Percentiles rank a stretch among this genome's conserved stretches.
These are phyloP conservation scores for Plenodomus biglobosus DNA, from an alignment of 2,329 filamentous ascomycete genomes.

Conservation along the genomic window DNA sequence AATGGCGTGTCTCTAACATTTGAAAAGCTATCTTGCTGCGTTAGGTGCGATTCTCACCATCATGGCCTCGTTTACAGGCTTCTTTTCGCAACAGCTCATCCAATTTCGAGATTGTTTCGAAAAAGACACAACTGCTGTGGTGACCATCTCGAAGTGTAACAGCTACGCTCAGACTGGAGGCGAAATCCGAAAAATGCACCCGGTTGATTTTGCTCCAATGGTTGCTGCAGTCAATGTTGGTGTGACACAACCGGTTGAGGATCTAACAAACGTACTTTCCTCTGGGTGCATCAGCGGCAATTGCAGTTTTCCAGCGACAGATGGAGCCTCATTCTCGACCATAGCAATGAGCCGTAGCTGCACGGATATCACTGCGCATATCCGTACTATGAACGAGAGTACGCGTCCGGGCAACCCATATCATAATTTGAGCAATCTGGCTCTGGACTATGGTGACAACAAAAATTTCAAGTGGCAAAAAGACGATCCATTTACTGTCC, in stretches of 20 bases:
- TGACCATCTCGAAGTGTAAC: slow-evolving; percentile 5
- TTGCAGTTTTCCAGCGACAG: slow-evolving; percentile 7
- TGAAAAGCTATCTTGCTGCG: slow-evolving; percentile 7
- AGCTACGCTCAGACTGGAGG: neutral
- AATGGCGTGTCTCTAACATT: neutral
- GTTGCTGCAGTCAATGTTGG: slow-evolving; percentile 9
- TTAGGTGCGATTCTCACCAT: slow-evolving; percentile 9
- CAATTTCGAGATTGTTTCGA: slow-evolving; percentile 7
- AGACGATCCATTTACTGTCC: neutral
- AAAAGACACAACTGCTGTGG: neutral
- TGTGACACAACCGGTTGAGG: slow-evolving; percentile 4
- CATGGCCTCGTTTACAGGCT: slow-evolving; percentile 5
- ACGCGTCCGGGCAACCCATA: neutral
- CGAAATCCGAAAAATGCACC: neutral
- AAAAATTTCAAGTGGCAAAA: neutral
- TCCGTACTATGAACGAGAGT: neutral
- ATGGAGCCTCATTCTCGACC: slow-evolving; percentile 9
- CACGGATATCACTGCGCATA: slow-evolving; percentile 4
- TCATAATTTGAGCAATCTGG: neutral
- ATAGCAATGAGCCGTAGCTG: slow-evolving; percentile 6
- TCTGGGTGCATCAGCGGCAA: slow-evolving; percentile 13
- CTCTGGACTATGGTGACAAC: neutral
- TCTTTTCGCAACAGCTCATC: slow-evolving; percentile 12
- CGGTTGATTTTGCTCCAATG: slow-evolving; percentile 4
- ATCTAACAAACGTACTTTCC: slow-evolving; percentile 9